A percentile compares a stretch with the other conserved stretches of the same genome.
These are phyloP conservation scores for Haplographium delicatum DNA, from an alignment of 495 filamentous ascomycete species.

Conservation along the genomic window DNA sequence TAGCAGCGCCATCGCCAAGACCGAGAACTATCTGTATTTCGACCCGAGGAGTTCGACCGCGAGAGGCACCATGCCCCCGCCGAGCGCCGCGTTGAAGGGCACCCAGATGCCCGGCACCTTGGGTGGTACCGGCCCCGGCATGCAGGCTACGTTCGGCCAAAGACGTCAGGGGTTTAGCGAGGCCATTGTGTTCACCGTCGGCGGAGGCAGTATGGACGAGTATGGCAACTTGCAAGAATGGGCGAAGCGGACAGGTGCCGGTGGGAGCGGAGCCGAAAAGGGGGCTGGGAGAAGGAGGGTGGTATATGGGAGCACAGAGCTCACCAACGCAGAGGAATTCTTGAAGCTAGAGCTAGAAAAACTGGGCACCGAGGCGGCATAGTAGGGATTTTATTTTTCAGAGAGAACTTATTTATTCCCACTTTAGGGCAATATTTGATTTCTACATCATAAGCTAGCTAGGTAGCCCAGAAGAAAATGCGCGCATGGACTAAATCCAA, in stretches of 20 bases:
- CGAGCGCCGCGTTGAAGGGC: constrained; percentile 47
- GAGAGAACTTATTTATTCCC: no score
- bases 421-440: no score
- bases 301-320: constrained; percentile 92
- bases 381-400: no score
- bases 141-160: constrained; percentile 86
- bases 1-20: constrained; percentile 90
- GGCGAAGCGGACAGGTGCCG: constrained; percentile 66
- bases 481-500: no score
- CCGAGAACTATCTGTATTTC: constrained; percentile 97
- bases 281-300: constrained; percentile 59
- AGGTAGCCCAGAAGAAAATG: no score
- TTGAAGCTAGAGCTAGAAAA: constrained; percentile 71
- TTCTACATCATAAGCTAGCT: no score
- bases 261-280: constrained; percentile 40
- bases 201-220: constrained; percentile 97
- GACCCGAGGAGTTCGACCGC: constrained; percentile 92
- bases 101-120: constrained; percentile 36
- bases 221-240: constrained; percentile 98
- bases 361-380: constrained; percentile 49
- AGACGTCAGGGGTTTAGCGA: constrained; percentile 90
- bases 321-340: constrained; percentile 89
- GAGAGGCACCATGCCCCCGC: constrained; percentile 83
- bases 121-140: constrained; percentile 51
- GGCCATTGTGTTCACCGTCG: constrained; percentile 94